These are phyloP conservation scores for Aspergillus sp. DNA, from an alignment of 2,329 filamentous ascomycete genomes.

Conservation along the genomic window DNA sequence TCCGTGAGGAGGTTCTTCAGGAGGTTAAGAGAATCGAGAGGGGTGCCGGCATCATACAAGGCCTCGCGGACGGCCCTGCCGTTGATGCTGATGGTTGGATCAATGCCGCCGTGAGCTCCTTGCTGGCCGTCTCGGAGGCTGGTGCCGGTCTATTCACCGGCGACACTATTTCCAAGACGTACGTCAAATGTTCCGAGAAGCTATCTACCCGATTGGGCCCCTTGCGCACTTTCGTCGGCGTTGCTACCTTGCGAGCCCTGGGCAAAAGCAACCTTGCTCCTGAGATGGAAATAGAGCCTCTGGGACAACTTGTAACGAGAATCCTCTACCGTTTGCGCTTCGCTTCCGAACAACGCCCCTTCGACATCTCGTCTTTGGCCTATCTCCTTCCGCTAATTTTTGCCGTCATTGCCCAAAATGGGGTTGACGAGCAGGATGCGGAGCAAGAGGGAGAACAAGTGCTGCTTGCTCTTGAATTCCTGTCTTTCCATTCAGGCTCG, in stretches of 20 bases:
- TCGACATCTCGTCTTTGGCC: conserved; percentile 82
- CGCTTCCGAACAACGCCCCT: conserved; percentile 87
- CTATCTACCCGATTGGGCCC: conserved; percentile 72
- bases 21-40: conserved; percentile 72
- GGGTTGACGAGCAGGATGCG: conserved; percentile 60
- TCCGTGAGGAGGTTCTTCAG: conserved; percentile 69
- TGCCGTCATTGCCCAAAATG: conserved; percentile 73
- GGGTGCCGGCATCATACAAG: conserved; percentile 81
- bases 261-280: conserved; percentile 71
- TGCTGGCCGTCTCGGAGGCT: conserved; percentile 69
- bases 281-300: conserved; percentile 72
- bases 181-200: conserved; percentile 75
- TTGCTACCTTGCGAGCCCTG: conserved; percentile 79
- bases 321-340: conserved; percentile 89
- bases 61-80: conserved; percentile 81
- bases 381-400: conserved; percentile 84
- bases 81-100: conserved; percentile 89
- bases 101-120: conserved; percentile 70
- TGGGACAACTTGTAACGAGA: conserved; percentile 80
- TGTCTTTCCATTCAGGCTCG: conserved; percentile 82
- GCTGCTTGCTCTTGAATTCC: conserved; percentile 80
- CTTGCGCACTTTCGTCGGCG: conserved; percentile 78
- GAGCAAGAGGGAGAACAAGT: conserved; percentile 81
- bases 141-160: conserved; percentile 81
- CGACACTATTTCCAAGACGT: conserved; percentile 73